A percentile compares a stretch with the other conserved stretches of the same genome.
These are phyloP conservation scores for Neurospora hispaniola DNA, from an alignment of 495 filamentous ascomycete genomes.

Conservation along the genomic window DNA sequence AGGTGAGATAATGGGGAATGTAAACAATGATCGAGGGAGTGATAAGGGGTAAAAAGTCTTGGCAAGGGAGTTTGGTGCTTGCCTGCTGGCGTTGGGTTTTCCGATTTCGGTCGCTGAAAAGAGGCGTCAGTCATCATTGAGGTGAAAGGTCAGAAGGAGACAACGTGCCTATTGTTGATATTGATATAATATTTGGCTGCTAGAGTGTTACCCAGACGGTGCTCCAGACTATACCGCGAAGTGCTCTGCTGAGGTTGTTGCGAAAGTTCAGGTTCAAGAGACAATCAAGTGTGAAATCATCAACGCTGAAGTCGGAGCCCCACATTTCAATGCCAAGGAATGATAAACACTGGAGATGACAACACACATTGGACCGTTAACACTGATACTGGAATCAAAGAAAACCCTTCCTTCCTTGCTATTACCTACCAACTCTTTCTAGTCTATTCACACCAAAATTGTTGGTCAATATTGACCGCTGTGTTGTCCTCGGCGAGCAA, in stretches of 20 bases:
- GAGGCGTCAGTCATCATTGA: background rate
- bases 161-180: background rate
- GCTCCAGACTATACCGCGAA: background rate
- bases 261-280: background rate
- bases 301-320: background rate
- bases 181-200: background rate
- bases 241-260: background rate
- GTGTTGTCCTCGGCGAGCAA: background rate
- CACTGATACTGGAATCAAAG: background rate
- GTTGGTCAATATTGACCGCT: background rate
- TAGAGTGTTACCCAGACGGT: background rate
- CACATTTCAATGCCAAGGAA: background rate
- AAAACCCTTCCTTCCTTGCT: background rate
- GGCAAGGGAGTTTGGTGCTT: background rate
- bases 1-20: background rate
- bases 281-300: background rate
- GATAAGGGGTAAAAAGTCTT: background rate
- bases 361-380: background rate
- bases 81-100: background rate
- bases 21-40: background rate
- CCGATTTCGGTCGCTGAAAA: background rate
- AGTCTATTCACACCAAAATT: background rate
- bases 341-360: background rate
- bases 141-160: background rate
- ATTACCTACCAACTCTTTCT: background rate